Evolutionary conservation across 352 stramenopile species (phyloP).

Genomic region (Hyphochytrium catenoides): DNA sequence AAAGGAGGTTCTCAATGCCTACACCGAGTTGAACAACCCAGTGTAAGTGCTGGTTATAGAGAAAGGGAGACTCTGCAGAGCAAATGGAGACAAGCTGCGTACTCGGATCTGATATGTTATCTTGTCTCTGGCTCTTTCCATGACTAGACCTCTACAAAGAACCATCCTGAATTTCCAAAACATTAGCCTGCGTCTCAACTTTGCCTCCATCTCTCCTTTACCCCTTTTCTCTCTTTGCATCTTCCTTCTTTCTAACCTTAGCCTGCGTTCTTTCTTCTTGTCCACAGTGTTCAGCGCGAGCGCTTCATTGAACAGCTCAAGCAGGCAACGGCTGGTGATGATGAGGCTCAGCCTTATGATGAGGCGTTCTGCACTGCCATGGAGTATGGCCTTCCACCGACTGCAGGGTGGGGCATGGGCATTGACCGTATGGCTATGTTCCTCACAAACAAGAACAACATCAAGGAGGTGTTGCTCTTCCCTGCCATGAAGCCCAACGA

Average conservation of each 20-base stretch:
- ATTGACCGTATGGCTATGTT: conserved; percentile 95
- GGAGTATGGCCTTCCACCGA: conserved; percentile 92
- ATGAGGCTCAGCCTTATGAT: conserved; percentile 73
- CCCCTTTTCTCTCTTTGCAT: too few relatives aligned
- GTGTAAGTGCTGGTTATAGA: conserved; percentile 14
- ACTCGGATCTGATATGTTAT: too few relatives aligned
- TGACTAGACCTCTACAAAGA: too few relatives aligned
- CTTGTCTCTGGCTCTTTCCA: too few relatives aligned
- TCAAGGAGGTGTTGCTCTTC: conserved; percentile 98
- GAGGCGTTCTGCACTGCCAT: conserved; percentile 79
- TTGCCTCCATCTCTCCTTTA: too few relatives aligned
- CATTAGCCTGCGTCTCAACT: too few relatives aligned
- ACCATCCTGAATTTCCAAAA: too few relatives aligned
- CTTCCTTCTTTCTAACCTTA: conserved; percentile 4
- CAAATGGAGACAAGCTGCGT: too few relatives aligned
- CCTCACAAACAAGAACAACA: conserved; percentile 74
- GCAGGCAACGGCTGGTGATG: conserved; percentile 42
- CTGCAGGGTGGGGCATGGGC: conserved; percentile 86
- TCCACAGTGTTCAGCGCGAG: conserved; percentile 29
- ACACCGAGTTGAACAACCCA: conserved; percentile 96
- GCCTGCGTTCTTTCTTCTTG: neutral
- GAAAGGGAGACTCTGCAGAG: conserved; percentile 4
- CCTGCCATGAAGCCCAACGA: conserved; percentile 95
- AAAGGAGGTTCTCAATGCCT: conserved; percentile 93
- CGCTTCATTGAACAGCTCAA: conserved; percentile 53